Evolutionary conservation across 179 eudicot genomes (phyloP).

Genomic region (Carnegiea gigantea): DNA sequence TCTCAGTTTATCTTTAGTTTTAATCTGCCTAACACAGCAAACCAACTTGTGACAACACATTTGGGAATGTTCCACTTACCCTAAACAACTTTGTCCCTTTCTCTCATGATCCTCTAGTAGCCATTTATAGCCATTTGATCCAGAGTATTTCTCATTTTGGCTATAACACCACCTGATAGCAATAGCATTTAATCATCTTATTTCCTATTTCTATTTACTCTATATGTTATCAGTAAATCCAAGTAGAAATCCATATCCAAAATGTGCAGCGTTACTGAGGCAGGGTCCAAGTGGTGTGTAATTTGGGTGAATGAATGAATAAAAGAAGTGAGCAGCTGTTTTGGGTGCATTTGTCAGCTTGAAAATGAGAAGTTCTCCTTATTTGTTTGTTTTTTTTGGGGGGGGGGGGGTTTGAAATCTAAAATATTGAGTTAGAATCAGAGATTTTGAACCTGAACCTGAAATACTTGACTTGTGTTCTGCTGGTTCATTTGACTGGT

Average conservation of each 20-base stretch:
- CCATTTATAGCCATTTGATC: neutral
- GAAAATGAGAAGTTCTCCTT: neutral
- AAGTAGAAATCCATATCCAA: neutral
- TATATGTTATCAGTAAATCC: too few species aligned
- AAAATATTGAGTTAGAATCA: neutral
- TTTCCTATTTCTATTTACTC: neutral
- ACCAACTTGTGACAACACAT: neutral
- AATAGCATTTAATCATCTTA: neutral
- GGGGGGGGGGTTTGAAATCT: too few species aligned
- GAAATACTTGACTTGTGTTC: neutral
- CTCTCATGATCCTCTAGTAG: neutral
- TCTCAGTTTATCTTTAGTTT: neutral
- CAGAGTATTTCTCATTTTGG: neutral
- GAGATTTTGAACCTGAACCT: neutral
- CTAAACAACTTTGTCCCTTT: neutral
- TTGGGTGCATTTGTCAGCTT: neutral
- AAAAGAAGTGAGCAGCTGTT: neutral
- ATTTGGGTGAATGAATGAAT: neutral
- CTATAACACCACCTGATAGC: too few species aligned
- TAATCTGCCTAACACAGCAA: neutral
- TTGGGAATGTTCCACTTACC: neutral
- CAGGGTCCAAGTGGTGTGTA: neutral
- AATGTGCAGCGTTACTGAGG: neutral
- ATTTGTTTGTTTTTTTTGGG: too few species aligned
- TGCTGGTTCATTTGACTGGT: neutral